phyloP scores from a whole-genome alignment of 116 monocot species.

The Papilionanthe hybrid region DNA sequence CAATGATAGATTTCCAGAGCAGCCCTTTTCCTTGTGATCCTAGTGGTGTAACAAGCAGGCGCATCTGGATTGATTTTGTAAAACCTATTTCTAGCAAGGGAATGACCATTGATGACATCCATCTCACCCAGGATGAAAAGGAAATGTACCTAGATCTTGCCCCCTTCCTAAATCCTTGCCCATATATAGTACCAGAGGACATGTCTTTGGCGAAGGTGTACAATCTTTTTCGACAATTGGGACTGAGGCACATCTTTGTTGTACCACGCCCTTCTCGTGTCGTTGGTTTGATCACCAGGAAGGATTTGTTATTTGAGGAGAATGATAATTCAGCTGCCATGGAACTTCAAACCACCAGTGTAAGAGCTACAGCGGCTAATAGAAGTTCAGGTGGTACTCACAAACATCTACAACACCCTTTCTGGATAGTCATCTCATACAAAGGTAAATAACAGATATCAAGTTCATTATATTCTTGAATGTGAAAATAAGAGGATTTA shows the following conservation, averaged over 20 bases:
- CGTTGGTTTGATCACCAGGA: constrained; percentile 93
- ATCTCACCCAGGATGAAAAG: constrained; percentile 71
- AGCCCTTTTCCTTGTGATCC: constrained; percentile 79
- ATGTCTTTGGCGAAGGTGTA: constrained; percentile 99
- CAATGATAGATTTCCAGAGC: constrained; percentile 91
- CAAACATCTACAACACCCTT: constrained; percentile 53
- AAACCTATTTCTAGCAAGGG: constrained; percentile 97
- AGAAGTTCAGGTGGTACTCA: constrained; percentile 22
- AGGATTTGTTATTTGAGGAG: constrained; percentile 92
- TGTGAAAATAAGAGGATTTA: too few species aligned
- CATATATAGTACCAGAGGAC: constrained; percentile 96
- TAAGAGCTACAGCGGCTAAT: constrained; percentile 42
- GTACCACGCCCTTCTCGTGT: constrained; percentile 86
- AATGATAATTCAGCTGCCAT: constrained; percentile 40
- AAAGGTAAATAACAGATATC: constrained; percentile 9
- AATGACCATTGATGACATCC: constrained; percentile 73
- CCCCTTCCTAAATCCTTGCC: constrained; percentile 92
- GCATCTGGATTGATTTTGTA: constrained; percentile 90
- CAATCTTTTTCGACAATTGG: constrained; percentile 95
- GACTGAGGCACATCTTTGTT: constrained; percentile 97
- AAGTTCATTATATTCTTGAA: too few species aligned
- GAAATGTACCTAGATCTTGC: constrained; percentile 94
- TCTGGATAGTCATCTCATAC: constrained; percentile 55
- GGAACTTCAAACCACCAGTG: constrained; percentile 97
- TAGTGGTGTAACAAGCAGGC: constrained; percentile 63